A percentile compares a stretch with the other conserved stretches of the same genome.
Conservation (phyloP, 257 asterid species). For the Solanum clarkiae region DNA sequence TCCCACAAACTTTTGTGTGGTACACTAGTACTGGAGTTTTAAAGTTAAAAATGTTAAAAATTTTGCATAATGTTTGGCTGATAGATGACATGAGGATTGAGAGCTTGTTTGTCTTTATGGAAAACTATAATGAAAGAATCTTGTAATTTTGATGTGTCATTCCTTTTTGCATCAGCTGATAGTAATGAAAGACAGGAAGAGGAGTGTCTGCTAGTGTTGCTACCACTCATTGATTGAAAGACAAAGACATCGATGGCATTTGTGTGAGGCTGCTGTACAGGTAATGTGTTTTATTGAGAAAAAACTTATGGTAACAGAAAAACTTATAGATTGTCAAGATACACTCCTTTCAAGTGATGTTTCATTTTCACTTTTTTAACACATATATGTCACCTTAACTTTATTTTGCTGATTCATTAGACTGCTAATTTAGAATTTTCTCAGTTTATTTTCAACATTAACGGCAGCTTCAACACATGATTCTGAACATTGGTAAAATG, state of each 20-base stretch:
- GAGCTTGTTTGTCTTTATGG: neutral
- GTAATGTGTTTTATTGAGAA: neutral
- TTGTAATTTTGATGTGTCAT: neutral
- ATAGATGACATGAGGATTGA: neutral
- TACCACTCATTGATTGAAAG: neutral
- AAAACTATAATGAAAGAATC: neutral
- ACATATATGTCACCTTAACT: neutral
- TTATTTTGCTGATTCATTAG: neutral
- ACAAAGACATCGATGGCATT: neutral
- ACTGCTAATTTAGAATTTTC: neutral
- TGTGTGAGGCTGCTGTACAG: neutral
- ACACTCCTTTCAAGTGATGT: neutral
- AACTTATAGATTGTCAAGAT: neutral
- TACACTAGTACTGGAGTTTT: neutral
- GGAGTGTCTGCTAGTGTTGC: neutral
- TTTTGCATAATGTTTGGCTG: neutral
- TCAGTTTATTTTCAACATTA: constrained; percentile 4
- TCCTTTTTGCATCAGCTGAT: neutral
- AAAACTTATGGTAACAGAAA: neutral
- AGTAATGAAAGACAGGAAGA: neutral
- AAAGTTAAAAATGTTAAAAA: neutral
- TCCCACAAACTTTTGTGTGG: neutral
- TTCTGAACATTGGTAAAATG: neutral
- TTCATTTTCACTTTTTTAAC: neutral
- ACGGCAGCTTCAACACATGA: constrained; percentile 1